Evolutionary conservation across 1,284 basidiomycete species (phyloP).

Genomic region (Ustilago crameri): DNA sequence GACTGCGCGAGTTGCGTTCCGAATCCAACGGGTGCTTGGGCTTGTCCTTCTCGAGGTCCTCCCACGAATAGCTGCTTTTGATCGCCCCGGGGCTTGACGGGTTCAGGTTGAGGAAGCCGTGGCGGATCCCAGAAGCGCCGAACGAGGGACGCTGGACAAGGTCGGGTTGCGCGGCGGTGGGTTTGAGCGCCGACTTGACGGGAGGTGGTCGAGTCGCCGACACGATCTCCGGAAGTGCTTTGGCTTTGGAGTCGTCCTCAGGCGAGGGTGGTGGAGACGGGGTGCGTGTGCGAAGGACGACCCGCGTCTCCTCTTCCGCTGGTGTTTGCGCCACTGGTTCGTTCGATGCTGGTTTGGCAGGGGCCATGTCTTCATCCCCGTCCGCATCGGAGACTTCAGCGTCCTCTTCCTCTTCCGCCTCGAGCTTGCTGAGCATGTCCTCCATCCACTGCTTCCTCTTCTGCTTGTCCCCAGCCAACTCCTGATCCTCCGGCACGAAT

Average conservation of each 20-base stretch:
- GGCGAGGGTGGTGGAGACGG: slow-evolving; percentile 43
- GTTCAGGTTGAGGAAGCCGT: slow-evolving; percentile 56
- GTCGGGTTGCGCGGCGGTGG: slow-evolving; percentile 16
- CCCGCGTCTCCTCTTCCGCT: slow-evolving; percentile 35
- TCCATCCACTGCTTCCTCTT: slow-evolving; percentile 57
- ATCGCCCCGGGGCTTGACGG: slow-evolving; percentile 53
- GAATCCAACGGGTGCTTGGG: slow-evolving; percentile 7
- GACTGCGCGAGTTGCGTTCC: slow-evolving; percentile 27
- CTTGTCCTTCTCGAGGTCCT: slow-evolving; percentile 41
- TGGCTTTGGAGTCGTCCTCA: slow-evolving; percentile 10
- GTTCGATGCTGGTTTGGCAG: too few species aligned
- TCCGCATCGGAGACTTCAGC: slow-evolving; percentile 17
- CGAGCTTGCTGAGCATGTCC: slow-evolving; percentile 51
- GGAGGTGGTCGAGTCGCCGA: slow-evolving; percentile 46
- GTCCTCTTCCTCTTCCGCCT: slow-evolving; percentile 50
- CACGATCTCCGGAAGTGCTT: slow-evolving; percentile 35
- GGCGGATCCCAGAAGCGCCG: slow-evolving; percentile 41
- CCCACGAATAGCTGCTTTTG: slow-evolving; percentile 48
- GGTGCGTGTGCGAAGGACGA: slow-evolving; percentile 38
- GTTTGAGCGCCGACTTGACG: slow-evolving; percentile 43
- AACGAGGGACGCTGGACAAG: slow-evolving; percentile 40
- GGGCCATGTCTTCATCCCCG: slow-evolving; percentile 9
- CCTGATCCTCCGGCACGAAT: slow-evolving; percentile 21
- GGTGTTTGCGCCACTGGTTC: neutral
- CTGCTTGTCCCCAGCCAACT: slow-evolving; percentile 15